Base-by-base conservation (phyloP, 352 stramenopile genomes). In the Phytophthora nicotianae region DNA sequence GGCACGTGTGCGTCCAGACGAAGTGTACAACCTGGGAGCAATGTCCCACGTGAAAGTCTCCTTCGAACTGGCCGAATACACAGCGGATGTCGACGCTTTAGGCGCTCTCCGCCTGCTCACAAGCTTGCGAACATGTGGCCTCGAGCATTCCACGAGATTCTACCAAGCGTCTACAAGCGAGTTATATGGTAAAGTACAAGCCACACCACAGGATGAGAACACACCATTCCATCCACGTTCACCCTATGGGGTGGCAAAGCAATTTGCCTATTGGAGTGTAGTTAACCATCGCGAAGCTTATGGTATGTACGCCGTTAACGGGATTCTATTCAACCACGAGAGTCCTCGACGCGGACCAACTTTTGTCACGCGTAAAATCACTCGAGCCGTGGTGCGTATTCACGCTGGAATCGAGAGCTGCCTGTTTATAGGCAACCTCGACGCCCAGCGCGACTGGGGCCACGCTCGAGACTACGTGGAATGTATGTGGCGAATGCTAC, bases 251-350 rank as follows among this genome's bases (percentile, higher is more conserved):
- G 83, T 98, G 29, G 96, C 97, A 29, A 99, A 99, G 83, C 97
- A 99, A 77, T 99, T 98, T 75, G 97, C 97, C 0, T 99, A 95
- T 70, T 99, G 97, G 97, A 99, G 98, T 62, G 79, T 99, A 8
- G 89, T 99, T 38, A 99, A 99, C 82, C 99, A 99, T 72, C 90
- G 97, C 53, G 97, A 99, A 74, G 97, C 97, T 10, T 99, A 98
- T 74, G 78, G 77, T 46, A 96, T 97, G 84, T 96, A 88, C 62
- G 83, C 97, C 11, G 96, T 95, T 41, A 99, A 99, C 61, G 97
- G 97, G 49, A 99, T 99, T 68, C 72, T 99, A 17, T 99, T 99
- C 88, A 99, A 99, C 84, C 97, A 99, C 77, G 97, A 99, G 74
- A 98, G 93, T 59, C 97, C 97, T 35, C 93, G 97, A 47, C 94